These are phyloP conservation scores for Fusarium ramigenum DNA, from an alignment of 2,329 filamentous ascomycete species.

Conservation along the genomic window DNA sequence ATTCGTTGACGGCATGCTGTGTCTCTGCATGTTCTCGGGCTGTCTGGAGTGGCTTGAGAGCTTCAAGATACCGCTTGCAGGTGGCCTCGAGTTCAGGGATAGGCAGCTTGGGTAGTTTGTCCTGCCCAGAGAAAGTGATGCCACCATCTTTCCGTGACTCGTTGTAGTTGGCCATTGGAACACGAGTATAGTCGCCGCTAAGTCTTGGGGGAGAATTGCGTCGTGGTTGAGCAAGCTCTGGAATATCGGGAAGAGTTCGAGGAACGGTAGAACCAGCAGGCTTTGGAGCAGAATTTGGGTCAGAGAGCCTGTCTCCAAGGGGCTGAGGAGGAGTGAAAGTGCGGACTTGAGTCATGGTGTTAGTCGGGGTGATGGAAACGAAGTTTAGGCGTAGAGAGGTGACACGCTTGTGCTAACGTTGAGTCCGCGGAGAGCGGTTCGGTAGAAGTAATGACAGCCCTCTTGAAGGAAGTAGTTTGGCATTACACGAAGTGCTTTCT, in stretches of 20 bases:
- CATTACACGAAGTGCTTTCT: conserved; percentile 66
- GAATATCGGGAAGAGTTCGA: conserved; percentile 52
- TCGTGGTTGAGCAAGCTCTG: conserved; percentile 38
- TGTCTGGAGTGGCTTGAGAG: conserved; percentile 82
- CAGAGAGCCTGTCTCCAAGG: conserved; percentile 73
- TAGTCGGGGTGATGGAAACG: conserved; percentile 34
- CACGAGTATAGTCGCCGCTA: conserved; percentile 50
- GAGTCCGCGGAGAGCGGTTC: conserved; percentile 85
- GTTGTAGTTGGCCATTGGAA: conserved; percentile 63
- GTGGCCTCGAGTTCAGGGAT: conserved; percentile 88
- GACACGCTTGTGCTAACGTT: conserved; percentile 83
- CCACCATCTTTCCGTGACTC: conserved; percentile 70
- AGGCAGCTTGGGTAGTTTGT: conserved; percentile 88
- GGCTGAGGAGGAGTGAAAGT: conserved; percentile 72
- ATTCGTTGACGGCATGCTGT: conserved; percentile 81
- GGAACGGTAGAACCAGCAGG: conserved; percentile 49
- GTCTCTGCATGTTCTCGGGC: conserved; percentile 86
- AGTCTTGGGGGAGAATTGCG: conserved; percentile 37
- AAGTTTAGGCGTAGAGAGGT: conserved; percentile 73
- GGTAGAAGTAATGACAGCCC: conserved; percentile 94
- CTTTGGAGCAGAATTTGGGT: conserved; percentile 37
- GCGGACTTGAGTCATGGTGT: conserved; percentile 51
- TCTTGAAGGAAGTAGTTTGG: conserved; percentile 84
- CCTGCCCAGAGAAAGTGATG: conserved; percentile 89
- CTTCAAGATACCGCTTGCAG: conserved; percentile 80